Base-by-base conservation (phyloP, 2,329 filamentous ascomycete genomes). In the Exserohilum turcica region DNA sequence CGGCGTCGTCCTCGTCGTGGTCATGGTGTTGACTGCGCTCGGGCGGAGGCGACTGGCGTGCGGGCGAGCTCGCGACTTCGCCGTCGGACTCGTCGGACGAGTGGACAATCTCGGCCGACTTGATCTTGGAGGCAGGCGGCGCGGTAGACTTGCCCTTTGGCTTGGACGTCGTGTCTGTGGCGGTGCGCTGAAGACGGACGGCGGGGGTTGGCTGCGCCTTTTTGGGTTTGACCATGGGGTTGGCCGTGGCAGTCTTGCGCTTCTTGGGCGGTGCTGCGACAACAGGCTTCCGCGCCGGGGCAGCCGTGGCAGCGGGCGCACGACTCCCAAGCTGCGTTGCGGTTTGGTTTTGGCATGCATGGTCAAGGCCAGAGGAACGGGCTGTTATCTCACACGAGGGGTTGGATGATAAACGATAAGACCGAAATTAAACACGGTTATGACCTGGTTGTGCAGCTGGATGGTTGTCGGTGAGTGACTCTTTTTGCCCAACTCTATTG, bases 101-200 rank as follows among this genome's bases (percentile, higher is more conserved):
- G 33, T 70, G 61, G 1, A 74, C 54, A 19, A 72, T 55, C 21
- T 73, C 70, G 15, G 63, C 57, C 33, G 65, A 69, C 40, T 73
- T 73, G 59, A 71, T 70, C 57, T 68, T 73, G 3, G 66, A 61
- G 9, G 62, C 54, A 37, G 66, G 44, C 8, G 68, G 39, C 13
- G 57, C 61, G 24, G 63, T 28, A 21, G 63, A 54, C 39, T 64
- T 71, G 29, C 32, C 33, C 32, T 56, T 54, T 6, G 58, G 37
- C 43, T 67, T 68, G 9, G 61, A 52, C 24, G 54, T 31, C 6
- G 50, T 27, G 9, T 54, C 57, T 13, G 48, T 48, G 13, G 59
- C 74, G 18, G 66, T 64, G 36, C 74, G 70, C 29, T 77, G 75
- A 28, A 77, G 65, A 33, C 69, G 67, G 31, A 77, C 72, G 1